phyloP scores from a whole-genome alignment of 2,329 filamentous ascomycete species.

The Gaeumannomyces tritici region DNA sequence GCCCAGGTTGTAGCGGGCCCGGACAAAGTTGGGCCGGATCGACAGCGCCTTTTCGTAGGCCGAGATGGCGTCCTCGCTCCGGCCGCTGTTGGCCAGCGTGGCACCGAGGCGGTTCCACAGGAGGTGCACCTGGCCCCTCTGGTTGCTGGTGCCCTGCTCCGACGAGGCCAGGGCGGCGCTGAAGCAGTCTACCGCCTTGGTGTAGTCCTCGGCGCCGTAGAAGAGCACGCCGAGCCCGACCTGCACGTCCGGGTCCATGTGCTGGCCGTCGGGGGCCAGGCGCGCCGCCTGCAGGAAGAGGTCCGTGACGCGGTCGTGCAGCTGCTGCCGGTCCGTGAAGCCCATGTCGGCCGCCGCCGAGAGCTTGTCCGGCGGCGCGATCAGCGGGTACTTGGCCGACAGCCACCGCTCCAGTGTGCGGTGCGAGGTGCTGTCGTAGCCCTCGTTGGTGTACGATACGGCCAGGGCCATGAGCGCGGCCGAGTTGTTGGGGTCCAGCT shows the following conservation, averaged over 20 bases:
- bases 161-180: slow-evolving; percentile 78
- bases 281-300: slow-evolving; percentile 90
- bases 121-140: slow-evolving; percentile 78
- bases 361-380: slow-evolving; percentile 64
- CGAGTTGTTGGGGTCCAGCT: slow-evolving; percentile 77
- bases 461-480: slow-evolving; percentile 89
- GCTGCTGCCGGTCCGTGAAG: slow-evolving; percentile 82
- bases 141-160: slow-evolving; percentile 75
- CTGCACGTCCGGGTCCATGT: slow-evolving; percentile 98
- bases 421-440: slow-evolving; percentile 95
- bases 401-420: slow-evolving; percentile 94
- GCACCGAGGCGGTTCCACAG: slow-evolving; percentile 97
- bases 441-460: slow-evolving; percentile 97
- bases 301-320: slow-evolving; percentile 84
- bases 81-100: slow-evolving; percentile 88
- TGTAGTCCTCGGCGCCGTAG: slow-evolving; percentile 95
- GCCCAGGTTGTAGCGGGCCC: slow-evolving; percentile 91
- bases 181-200: slow-evolving; percentile 98
- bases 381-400: slow-evolving; percentile 82
- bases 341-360: slow-evolving; percentile 75
- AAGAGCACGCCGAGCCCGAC: slow-evolving; percentile 94
- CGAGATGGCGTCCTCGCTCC: slow-evolving; percentile 90
- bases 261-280: slow-evolving; percentile 79
- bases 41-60: slow-evolving; percentile 90
- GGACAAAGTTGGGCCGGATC: slow-evolving; percentile 90